Percentiles rank a stretch among this genome's conserved stretches.
phyloP scores from a whole-genome alignment of 169 alveolate genomes.

The Plasmodium vinckei region DNA sequence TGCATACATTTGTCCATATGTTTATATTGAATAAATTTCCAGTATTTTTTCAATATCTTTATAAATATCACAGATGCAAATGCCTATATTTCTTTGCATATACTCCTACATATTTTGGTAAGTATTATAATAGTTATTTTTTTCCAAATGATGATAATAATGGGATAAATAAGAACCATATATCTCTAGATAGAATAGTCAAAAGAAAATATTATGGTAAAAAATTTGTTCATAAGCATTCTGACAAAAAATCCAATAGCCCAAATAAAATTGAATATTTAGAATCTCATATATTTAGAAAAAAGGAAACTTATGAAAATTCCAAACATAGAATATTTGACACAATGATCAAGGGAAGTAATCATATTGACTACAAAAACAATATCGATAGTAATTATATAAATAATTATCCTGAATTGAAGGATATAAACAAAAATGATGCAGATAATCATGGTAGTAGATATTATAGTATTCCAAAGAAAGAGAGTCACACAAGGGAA shows the following conservation, averaged over 20 bases:
- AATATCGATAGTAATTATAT: too few species aligned
- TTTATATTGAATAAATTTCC: conserved; percentile 56
- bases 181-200: background rate
- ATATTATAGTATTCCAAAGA: too few species aligned
- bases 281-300: too few species aligned
- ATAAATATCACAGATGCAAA: conserved; percentile 48
- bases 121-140: conserved; percentile 32
- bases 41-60: conserved; percentile 51
- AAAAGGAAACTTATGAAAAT: too few species aligned
- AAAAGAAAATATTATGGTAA: conserved; percentile 4
- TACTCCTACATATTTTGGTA: conserved; percentile 49
- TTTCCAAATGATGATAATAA: background rate
- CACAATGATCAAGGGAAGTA: too few species aligned
- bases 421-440: too few species aligned
- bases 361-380: too few species aligned
- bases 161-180: conserved; percentile 2
- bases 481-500: too few species aligned
- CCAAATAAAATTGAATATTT: too few species aligned
- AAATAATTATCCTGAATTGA: too few species aligned
- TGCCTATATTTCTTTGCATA: conserved; percentile 59
- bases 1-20: conserved; percentile 64
- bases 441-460: too few species aligned
- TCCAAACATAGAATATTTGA: too few species aligned
- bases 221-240: background rate
- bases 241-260: background rate